A percentile compares a stretch with the other conserved stretches of the same genome.
Evolutionary conservation across 371 early-diverging fungal genomes (phyloP).

Genomic region (Apophysomyces ossiformis): DNA sequence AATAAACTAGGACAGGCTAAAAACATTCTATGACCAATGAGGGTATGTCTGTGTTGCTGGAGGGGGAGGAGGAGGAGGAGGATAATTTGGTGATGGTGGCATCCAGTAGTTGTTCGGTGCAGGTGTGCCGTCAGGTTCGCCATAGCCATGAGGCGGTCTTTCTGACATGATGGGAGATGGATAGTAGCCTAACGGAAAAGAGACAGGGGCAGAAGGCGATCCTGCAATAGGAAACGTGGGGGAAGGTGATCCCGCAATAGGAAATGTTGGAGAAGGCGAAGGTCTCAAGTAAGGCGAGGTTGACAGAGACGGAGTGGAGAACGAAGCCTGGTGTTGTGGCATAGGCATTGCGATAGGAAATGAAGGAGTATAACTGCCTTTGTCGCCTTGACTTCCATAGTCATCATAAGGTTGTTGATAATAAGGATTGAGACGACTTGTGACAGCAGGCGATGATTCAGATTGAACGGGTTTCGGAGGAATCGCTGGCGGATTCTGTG

Average conservation of each 20-base stretch:
- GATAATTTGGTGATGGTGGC: background rate
- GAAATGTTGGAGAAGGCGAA: constrained; percentile 4
- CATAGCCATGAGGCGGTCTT: constrained; percentile 1
- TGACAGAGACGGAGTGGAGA: background rate
- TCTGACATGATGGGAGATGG: constrained; percentile 1
- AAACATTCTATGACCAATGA: constrained; percentile 3
- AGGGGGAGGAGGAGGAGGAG: background rate
- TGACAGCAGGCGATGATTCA: background rate
- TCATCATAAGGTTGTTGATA: background rate
- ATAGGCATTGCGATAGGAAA: constrained; percentile 1
- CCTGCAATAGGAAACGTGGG: background rate
- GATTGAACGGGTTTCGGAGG: background rate
- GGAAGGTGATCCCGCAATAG: background rate
- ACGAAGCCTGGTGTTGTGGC: constrained; percentile 3
- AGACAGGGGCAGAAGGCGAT: background rate
- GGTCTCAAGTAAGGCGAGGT: background rate
- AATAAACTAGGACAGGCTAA: background rate
- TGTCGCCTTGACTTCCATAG: background rate
- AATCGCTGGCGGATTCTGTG: background rate
- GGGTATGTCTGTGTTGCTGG: background rate
- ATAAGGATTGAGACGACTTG: background rate
- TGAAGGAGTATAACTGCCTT: background rate
- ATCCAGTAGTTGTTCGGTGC: background rate
- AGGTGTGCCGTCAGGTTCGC: background rate
- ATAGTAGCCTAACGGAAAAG: constrained; percentile 2